These are phyloP conservation scores for Phytopythium kandeliae DNA, from an alignment of 352 stramenopile genomes.

Conservation along the genomic window DNA sequence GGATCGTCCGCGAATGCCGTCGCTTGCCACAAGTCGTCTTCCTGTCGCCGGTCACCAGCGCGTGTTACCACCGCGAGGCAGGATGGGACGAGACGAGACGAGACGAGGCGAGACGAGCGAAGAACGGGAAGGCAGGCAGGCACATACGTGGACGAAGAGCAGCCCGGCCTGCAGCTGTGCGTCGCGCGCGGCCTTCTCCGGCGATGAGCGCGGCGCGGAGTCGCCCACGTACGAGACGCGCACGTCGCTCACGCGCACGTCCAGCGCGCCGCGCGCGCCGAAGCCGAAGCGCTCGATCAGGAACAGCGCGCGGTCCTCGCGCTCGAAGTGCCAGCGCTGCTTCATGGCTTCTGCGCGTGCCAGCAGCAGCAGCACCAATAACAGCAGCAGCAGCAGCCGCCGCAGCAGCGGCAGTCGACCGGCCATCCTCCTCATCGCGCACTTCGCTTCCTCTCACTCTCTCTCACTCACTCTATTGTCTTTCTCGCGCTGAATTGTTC, in stretches of 20 bases:
- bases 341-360: constrained; percentile 38
- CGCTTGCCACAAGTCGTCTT: constrained; percentile 53
- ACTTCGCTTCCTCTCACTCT: no score
- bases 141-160: constrained; percentile 63
- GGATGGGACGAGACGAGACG: no score
- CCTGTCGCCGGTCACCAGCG: constrained; percentile 12
- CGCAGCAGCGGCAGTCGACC: no score
- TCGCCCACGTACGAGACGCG: constrained; percentile 5
- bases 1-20: constrained; percentile 22
- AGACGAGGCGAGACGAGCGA: no score
- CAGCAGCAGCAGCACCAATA: constrained; percentile 5
- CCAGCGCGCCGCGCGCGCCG: constrained; percentile 45
- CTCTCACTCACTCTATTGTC: no score
- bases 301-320: constrained; percentile 76
- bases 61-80: no score
- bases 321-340: constrained; percentile 65
- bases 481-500: no score
- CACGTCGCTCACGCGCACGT: constrained; percentile 68
- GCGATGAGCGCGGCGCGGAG: neutral
- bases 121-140: neutral
- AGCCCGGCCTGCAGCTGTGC: constrained; percentile 28
- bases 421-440: no score
- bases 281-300: constrained; percentile 91
- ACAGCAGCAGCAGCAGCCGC: constrained; percentile 1
- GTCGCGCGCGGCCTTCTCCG: neutral